phyloP scores from a whole-genome alignment of 345 rosid species.

The Citrus glauca region DNA sequence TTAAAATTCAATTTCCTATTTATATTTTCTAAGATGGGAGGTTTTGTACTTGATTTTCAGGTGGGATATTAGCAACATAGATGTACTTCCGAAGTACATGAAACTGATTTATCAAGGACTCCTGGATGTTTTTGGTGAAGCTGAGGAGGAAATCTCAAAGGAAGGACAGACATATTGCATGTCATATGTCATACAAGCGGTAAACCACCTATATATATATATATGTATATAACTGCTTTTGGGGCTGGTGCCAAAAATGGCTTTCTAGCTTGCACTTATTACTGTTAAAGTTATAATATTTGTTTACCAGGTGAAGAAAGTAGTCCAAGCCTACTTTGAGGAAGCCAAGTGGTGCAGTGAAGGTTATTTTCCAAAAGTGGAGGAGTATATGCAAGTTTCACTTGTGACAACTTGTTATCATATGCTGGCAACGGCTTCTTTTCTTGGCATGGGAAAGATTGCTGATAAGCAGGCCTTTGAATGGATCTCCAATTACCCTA shows the following conservation, averaged over 20 bases:
- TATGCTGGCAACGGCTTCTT: neutral
- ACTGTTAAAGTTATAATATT: neutral
- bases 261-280: no score
- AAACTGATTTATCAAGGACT: slow-evolving; percentile 3
- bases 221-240: no score
- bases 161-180: neutral
- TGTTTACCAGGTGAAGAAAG: neutral
- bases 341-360: slow-evolving; percentile 32
- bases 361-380: slow-evolving; percentile 16
- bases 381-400: slow-evolving; percentile 28
- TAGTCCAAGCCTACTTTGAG: slow-evolving; percentile 3
- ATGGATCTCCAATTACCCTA: slow-evolving; percentile 10
- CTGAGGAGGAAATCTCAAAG: neutral
- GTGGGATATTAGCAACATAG: slow-evolving; percentile 20
- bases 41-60: neutral
- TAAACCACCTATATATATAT: neutral
- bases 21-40: neutral
- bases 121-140: slow-evolving; percentile 4
- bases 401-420: slow-evolving; percentile 3
- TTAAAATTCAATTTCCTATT: no score
- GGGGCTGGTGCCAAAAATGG: no score
- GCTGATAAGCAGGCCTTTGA: slow-evolving; percentile 10
- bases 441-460: slow-evolving; percentile 10
- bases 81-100: slow-evolving; percentile 20
- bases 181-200: neutral